Percentiles rank a stretch among this genome's conserved stretches.
Conservation (phyloP, 192 early-diverging fungal species). For the Coemansia sp. region DNA sequence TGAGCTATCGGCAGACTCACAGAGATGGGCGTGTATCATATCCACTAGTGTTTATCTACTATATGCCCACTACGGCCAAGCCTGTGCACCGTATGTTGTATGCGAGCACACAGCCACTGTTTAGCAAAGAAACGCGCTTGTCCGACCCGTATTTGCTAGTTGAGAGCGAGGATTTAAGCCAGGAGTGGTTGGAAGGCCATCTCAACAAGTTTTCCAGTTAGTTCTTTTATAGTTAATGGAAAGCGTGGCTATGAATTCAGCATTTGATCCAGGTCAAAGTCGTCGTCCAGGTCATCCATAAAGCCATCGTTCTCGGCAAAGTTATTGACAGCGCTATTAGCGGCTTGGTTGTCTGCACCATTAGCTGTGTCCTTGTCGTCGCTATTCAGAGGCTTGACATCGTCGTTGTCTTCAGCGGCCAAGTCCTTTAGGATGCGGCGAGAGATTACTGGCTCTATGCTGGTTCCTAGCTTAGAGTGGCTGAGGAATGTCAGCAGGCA, state of each 20-base stretch:
- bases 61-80: constrained; percentile 56
- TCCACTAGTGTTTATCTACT: constrained; percentile 72
- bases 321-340: neutral
- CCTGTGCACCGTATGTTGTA: constrained; percentile 36
- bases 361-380: neutral
- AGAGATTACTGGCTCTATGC: constrained; percentile 33
- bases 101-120: constrained; percentile 62
- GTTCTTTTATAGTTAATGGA: neutral
- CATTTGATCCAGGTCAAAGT: constrained; percentile 33
- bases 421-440: constrained; percentile 28
- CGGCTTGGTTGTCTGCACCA: neutral
- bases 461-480: constrained; percentile 17
- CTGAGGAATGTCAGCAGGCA: constrained; percentile 39
- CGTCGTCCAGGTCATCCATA: constrained; percentile 22
- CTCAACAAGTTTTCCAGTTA: constrained; percentile 41
- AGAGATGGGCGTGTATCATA: constrained; percentile 66
- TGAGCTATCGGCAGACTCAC: constrained; percentile 22
- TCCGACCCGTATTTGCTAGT: constrained; percentile 71
- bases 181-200: constrained; percentile 62
- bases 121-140: constrained; percentile 60
- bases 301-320: neutral
- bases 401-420: constrained; percentile 3
- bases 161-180: constrained; percentile 64
- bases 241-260: too few relatives aligned
- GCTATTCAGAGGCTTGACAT: neutral